Evolutionary conservation across 2,329 filamentous ascomycete species (phyloP).

Genomic region (Nemania diffusa): DNA sequence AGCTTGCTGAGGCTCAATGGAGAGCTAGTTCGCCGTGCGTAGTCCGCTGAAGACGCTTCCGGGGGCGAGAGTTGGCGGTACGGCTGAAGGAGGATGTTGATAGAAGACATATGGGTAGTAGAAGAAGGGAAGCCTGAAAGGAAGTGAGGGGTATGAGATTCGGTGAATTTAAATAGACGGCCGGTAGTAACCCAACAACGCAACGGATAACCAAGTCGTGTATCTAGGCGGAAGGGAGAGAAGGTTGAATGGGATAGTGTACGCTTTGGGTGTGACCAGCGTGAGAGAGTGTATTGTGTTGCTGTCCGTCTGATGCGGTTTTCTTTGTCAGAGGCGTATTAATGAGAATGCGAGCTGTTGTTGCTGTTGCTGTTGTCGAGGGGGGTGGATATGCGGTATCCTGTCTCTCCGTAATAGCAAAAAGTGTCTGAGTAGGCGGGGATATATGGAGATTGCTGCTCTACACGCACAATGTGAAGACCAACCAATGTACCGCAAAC

Average conservation of each 20-base stretch:
- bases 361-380: conserved; percentile 8
- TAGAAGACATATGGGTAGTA: conserved; percentile 50
- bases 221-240: conserved; percentile 25
- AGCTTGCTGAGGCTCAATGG: conserved; percentile 39
- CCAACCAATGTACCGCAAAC: conserved; percentile 9
- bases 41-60: conserved; percentile 39
- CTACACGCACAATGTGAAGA: conserved; percentile 4
- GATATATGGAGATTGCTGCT: background rate
- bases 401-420: background rate
- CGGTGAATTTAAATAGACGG: conserved; percentile 20
- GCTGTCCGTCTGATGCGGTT: conserved; percentile 14
- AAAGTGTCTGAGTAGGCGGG: background rate
- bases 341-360: conserved; percentile 5
- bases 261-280: conserved; percentile 4
- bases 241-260: conserved; percentile 10
- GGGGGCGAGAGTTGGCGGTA: conserved; percentile 45
- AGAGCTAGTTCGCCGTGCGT: conserved; percentile 36
- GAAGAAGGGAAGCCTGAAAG: conserved; percentile 30
- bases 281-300: conserved; percentile 1
- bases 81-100: conserved; percentile 38
- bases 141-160: conserved; percentile 20
- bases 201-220: conserved; percentile 22
- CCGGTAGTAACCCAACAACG: conserved; percentile 19
- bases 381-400: background rate
- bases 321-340: conserved; percentile 22